These are phyloP conservation scores for Chenopodium berlandieri DNA, from an alignment of 148 eudicot species.

Conservation along the genomic window DNA sequence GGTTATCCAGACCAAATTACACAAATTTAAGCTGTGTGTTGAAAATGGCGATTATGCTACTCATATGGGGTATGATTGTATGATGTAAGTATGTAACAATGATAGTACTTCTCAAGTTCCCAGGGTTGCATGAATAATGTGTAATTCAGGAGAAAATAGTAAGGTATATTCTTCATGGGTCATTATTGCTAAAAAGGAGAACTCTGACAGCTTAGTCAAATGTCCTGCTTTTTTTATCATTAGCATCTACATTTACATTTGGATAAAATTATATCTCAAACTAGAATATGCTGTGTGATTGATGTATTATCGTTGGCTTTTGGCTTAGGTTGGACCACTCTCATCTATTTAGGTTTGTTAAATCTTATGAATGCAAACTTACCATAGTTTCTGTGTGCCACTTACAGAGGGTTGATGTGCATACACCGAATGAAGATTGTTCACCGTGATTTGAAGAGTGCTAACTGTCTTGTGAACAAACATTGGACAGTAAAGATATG, in stretches of 20 bases:
- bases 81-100: too few species aligned
- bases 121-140: background rate
- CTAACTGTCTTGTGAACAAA: conserved; percentile 93
- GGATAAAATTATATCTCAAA: background rate
- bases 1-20: background rate
- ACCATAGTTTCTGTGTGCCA: conserved; percentile 26
- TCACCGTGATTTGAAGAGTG: conserved; percentile 94
- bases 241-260: background rate
- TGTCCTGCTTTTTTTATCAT: background rate
- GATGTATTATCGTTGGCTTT: too few species aligned
- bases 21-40: too few species aligned
- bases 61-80: background rate
- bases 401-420: conserved; percentile 89
- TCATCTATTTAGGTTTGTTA: background rate
- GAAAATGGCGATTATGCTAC: background rate
- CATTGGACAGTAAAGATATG: conserved; percentile 89
- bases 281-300: background rate
- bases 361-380: conserved; percentile 19
- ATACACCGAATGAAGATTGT: conserved; percentile 95
- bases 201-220: background rate
- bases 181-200: background rate
- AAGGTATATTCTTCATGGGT: background rate
- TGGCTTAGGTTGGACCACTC: background rate
- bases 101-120: background rate
- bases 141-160: background rate